Base-by-base conservation (phyloP, 1,139 yeast genomes). In the Nakaseomyces sp. region DNA sequence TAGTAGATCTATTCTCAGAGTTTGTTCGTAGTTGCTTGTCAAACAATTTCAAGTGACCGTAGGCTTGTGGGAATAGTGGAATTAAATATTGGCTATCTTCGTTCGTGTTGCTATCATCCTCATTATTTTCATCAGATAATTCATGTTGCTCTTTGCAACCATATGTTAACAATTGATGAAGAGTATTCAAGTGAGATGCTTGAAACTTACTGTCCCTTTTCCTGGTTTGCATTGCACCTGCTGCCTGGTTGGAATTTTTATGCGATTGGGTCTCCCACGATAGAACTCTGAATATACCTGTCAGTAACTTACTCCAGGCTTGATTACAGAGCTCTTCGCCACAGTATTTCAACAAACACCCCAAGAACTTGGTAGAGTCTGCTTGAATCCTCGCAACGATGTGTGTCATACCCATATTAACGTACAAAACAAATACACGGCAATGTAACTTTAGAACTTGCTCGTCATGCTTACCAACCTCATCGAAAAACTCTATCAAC, bases 361-460 rank as follows among this genome's bases (percentile, higher is more conserved):
- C 68, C 29, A 88, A 65, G 52, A 80, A 81, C 46, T 72, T 73
- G 0, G 91, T 76, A 4, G 93, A 77, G 50, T 81, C 83, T 43
- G 76, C 75, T 40, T 94, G 74, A 32, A 88, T 77, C 7, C 77
- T 79, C 0, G 89, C 81, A 31, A 74, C 75, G 38, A 91, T 82
- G 59, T 91, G 96, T 15, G 97, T 85, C 97, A 91, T 91, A 12
- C 96, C 94, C 44, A 93, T 81, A 55, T 84, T 84, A n/a, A 89
- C 72, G 59, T 84, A 89, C 26, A 91, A 68, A 28, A 84, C 73
- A 3, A 89, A 64, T 5, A 81, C 68, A 25, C 79, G 70, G 41
- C 81, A 71, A 63, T 89, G 93, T 18, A 88, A 69, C 47, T 74
- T 77, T 47, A 84, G 66, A n/a, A 79, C 67, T 6, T 77, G 77